Base-by-base conservation (phyloP, 2,329 filamentous ascomycete species). In the Penicillium frequentans region DNA sequence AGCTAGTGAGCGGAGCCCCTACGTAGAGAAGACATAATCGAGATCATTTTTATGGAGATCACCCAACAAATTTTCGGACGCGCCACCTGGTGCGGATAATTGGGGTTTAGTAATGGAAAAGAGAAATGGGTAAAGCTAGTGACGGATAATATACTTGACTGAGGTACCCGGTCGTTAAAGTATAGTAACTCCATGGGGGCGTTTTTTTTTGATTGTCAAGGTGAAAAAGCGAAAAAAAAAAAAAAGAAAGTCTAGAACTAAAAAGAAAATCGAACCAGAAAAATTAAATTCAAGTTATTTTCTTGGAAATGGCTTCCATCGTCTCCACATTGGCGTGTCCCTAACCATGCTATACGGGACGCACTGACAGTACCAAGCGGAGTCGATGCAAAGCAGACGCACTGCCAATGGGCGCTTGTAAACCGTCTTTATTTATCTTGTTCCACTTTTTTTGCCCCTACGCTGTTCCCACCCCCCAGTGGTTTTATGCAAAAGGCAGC, bases 291-390 rank as follows among this genome's bases (percentile, higher is more conserved):
- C 52, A 52, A 51, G 33, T 45, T 33, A 39, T 23, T 50, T 49
- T 6, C 48, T 50, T 52, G 50, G 44, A 60, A 60, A 52, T 51
- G 44, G 46, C 54, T 51, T 49, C 33, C 33, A 56, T 45, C 3
- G 48, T 27, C 19, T 39, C 58, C 58, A 61, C 60, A 42, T 53
- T 46, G 56, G 55, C 59, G 59, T 61, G 59, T 45, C 55, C 57
- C 52, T 37, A 61, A 55, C 49, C 44, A 49, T 45, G 29, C 44
- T 61, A 61, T 63, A 60, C 59, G 59, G 57, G 52, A 58, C 64
- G 64, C 64, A 66, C 57, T 64, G 64, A 62, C 63, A 51, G 57
- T 52, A 57, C 52, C 45, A 62, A 65, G 60, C 57, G 58, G 56
- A 63, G 59, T 56, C 52, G 31, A 55, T 61, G 59, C 54, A 61